Evolutionary conservation across 1,139 yeast species (phyloP), one percentile per base, ranked within the genome.

Genomic region (Sugiyamaella xylanicola): DNA sequence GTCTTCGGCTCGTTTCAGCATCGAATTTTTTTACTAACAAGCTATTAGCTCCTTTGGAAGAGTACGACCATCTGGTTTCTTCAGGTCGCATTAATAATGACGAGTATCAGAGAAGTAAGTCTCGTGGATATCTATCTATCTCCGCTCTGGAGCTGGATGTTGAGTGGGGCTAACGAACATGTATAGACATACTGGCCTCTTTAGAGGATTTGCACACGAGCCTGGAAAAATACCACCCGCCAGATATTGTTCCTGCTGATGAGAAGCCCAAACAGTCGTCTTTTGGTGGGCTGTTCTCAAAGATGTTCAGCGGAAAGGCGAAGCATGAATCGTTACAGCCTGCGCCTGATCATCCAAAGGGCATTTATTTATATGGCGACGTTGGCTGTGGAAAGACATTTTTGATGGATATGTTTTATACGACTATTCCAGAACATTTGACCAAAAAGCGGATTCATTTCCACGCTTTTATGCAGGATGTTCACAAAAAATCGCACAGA

Each of bases 351-450:
- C 70, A 67, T 36, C 95, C 91, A 2, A 77, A 81, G 63, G 99
- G 99, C 1, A 86, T 93, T 15, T 93, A 93, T 68, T 77, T 93
- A 25, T 93, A 89, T 71, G 99, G 99, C 17, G 99, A 93, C 70
- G 99, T 93, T 45, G 99, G 99, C 2, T 91, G 98, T 72, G 99
- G 99, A 8, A 93, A 93, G 69, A 93, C 99, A 3, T 93, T 93
- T 97, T 77, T 93, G 61, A 92, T 93, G 98, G 99, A 93, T 72
- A 77, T 93, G 65, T 93, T 93, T 66, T 93, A 91, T 72, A 76
- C 82, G 20, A 89, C 97, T 0, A 79, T 93, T 15, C 97, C 98
- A 0, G 53, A 70, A 0, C 90, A 86, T 68, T 74, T 93, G 58
- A 80, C 93, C 22, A 91, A 90, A 65, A 81, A 77, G 64, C 77